Conservation (phyloP, 2,329 filamentous ascomycete species). For the Colletotrichum viniferum region DNA sequence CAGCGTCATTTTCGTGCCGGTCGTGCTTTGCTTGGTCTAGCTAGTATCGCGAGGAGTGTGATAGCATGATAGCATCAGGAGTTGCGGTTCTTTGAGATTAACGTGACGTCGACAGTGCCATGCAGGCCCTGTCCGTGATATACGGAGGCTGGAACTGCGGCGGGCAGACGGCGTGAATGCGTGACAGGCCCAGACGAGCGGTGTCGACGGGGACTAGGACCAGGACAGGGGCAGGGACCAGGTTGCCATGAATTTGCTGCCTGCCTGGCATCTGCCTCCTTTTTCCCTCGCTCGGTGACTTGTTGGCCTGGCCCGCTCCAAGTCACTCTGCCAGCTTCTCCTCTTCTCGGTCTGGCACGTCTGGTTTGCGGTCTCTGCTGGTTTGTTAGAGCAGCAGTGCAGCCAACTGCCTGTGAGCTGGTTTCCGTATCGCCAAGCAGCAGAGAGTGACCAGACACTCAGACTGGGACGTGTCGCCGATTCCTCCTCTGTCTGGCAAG, state of each 20-base stretch:
- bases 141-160: background rate
- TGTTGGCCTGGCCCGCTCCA: background rate
- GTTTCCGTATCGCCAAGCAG: background rate
- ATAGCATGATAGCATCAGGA: background rate
- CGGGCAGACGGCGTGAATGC: background rate
- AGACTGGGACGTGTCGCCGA: background rate
- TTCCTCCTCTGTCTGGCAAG: background rate
- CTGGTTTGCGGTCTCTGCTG: background rate
- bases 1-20: background rate
- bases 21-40: background rate
- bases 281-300: background rate
- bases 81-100: background rate
- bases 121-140: background rate
- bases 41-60: background rate
- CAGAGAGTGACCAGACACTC: background rate
- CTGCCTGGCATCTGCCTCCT: background rate
- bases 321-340: background rate
- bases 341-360: background rate
- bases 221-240: background rate
- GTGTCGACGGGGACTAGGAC: background rate
- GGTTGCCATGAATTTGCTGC: background rate
- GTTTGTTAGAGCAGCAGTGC: background rate
- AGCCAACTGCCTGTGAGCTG: background rate
- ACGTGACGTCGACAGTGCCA: background rate
- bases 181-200: conserved; percentile 9